Evolutionary conservation across 257 asterid genomes (phyloP), one percentile per base, ranked within the genome.

Genomic region (Salvia miltiorrhiza): DNA sequence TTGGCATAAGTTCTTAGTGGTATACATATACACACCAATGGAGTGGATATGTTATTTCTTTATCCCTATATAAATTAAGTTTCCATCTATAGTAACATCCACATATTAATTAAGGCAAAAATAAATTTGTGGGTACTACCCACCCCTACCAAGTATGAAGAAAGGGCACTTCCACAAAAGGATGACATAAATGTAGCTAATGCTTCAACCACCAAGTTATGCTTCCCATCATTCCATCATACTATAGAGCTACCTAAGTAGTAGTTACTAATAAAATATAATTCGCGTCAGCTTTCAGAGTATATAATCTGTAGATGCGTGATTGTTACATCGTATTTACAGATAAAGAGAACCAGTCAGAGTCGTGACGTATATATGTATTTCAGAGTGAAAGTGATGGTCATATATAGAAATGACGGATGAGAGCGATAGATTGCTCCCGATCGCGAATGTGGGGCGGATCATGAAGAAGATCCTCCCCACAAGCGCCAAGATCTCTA

Each of bases 401-500:
- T n/a, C n/a, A n/a, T n/a, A n/a, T n/a, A n/a, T n/a, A 30, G 37
- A 65, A 71, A 85, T 78, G 88, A 73, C 12, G 5, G 80, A 86
- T 8, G 80, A 79, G 47, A 83, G 63, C 1, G 88, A 85, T 3
- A 80, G 59, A 57, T 65, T 88, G 48, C 79, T 88, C 20, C 95
- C 95, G 1, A 82, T 88, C n/a, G 92, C 95, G n/a, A 88, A 88
- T 45, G 85, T 86, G 13, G 92, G 90, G 24, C 54, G 92, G 79
- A 80, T 88, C 54, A 88, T 88, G 95, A 85, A 79, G 73, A 75
- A 76, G 55, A 77, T 82, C 71, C 79, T 88, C 17, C 95, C 92
- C 37, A 69, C 80, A 4, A 72, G 49, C 9, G 87, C 92, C 10
- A 88, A 84, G 78, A 73, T 88, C 21, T 83, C 95, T 0, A 86